Percentiles rank a stretch among this genome's conserved stretches.
These are phyloP conservation scores for Musa acuminata DNA, from an alignment of 176 grass and related monocot genomes.

Conservation along the genomic window DNA sequence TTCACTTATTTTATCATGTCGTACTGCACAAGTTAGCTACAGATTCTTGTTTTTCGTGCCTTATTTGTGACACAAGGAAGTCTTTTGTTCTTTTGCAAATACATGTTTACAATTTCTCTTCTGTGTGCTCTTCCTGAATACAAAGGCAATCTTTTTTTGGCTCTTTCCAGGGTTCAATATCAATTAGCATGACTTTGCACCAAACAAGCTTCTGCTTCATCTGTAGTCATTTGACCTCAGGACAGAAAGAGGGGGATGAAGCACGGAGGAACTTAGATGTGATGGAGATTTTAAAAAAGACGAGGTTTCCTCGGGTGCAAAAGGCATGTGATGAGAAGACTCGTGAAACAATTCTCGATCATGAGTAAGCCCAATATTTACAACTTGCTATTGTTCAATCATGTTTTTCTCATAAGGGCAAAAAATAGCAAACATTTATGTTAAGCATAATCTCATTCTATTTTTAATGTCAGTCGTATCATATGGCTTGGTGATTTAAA, in stretches of 20 bases:
- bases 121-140: too few relatives aligned
- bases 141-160: not conserved
- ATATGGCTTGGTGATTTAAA: slow-evolving; percentile 2
- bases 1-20: too few relatives aligned
- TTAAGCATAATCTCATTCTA: not conserved
- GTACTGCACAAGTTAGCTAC: too few relatives aligned
- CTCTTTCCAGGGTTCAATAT: not conserved
- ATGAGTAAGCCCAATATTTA: not conserved
- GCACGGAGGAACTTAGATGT: slow-evolving; percentile 14
- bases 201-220: slow-evolving; percentile 10
- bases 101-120: too few relatives aligned
- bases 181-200: slow-evolving; percentile 5
- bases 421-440: not conserved
- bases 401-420: not conserved
- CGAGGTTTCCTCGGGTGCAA: not conserved
- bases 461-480: not conserved
- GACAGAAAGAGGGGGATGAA: slow-evolving; percentile 12
- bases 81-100: too few relatives aligned
- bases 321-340: not conserved
- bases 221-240: slow-evolving; percentile 9
- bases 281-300: slow-evolving; percentile 11
- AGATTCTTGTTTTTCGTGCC: too few relatives aligned
- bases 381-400: not conserved
- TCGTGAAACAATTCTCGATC: not conserved
- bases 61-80: too few relatives aligned